Conservation (phyloP, 148 eudicot genomes). For the Rhododendron williamsianum region DNA sequence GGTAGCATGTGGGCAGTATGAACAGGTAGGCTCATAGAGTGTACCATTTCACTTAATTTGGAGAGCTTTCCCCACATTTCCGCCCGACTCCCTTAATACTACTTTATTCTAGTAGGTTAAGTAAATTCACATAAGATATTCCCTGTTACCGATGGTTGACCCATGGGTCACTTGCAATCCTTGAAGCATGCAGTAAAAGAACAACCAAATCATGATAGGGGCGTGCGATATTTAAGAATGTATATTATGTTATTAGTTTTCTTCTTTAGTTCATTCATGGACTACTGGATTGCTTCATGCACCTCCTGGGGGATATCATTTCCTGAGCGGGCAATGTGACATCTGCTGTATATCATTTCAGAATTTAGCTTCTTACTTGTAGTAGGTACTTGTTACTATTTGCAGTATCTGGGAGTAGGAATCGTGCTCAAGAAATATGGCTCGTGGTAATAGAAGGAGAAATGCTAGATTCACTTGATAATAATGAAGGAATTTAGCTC, state of each 20-base stretch:
- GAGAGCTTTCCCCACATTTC: not conserved
- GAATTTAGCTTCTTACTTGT: not conserved
- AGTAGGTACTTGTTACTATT: not conserved
- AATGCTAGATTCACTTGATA: constrained; percentile 17
- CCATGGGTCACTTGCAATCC: not conserved
- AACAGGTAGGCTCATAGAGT: not conserved
- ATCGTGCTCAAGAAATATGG: not conserved
- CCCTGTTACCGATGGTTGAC: not conserved
- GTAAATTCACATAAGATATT: not conserved
- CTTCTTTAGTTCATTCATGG: not conserved
- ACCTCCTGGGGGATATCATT: not conserved
- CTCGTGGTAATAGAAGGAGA: constrained; percentile 6
- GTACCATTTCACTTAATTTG: not conserved
- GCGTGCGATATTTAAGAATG: not conserved
- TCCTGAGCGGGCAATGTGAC: not conserved
- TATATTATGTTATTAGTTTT: not conserved
- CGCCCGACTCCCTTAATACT: not conserved
- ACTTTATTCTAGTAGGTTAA: not conserved
- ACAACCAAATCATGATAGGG: not conserved
- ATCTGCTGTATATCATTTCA: not conserved
- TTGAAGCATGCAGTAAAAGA: not conserved
- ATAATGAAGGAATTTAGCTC: constrained; percentile 19
- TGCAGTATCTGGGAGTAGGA: constrained; percentile 1
- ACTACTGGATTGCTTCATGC: not conserved
- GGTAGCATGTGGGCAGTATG: not conserved